Conservation (phyloP, 257 asterid genomes). For the Asclepias syriaca region DNA sequence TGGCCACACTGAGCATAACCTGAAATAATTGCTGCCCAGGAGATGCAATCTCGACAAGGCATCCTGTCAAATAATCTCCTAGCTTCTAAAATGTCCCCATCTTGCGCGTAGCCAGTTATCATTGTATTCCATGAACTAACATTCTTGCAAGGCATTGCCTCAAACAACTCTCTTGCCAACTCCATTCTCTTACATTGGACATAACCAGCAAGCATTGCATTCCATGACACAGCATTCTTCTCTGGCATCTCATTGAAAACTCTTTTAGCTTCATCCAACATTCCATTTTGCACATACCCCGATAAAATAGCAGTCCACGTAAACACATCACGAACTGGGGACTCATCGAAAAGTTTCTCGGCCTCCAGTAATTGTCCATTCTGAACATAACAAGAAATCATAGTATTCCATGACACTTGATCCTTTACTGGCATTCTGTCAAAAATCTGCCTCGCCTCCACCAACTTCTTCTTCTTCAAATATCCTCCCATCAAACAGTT, state of each 20-base stretch:
- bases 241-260: constrained; percentile 74
- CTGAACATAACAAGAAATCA: constrained; percentile 80
- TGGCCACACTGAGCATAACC: constrained; percentile 76
- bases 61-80: constrained; percentile 59
- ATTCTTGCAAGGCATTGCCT: constrained; percentile 70
- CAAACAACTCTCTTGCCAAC: constrained; percentile 69
- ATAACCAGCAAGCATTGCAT: constrained; percentile 89
- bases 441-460: constrained; percentile 61
- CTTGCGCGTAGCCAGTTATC: constrained; percentile 85
- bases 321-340: constrained; percentile 66
- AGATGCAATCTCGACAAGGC: constrained; percentile 76
- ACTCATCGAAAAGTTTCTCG: constrained; percentile 56
- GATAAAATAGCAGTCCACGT: constrained; percentile 93
- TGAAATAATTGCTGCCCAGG: constrained; percentile 94
- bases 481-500: constrained; percentile 94
- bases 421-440: constrained; percentile 72
- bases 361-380: constrained; percentile 63
- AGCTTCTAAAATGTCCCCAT: constrained; percentile 54
- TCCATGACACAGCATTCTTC: constrained; percentile 82
- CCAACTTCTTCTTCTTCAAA: constrained; percentile 68
- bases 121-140: constrained; percentile 90
- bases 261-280: constrained; percentile 65
- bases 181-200: constrained; percentile 65
- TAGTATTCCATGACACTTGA: constrained; percentile 82
- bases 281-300: constrained; percentile 74